Conservation (phyloP, 2,329 filamentous ascomycete species). For the Fusarium proliferatum region DNA sequence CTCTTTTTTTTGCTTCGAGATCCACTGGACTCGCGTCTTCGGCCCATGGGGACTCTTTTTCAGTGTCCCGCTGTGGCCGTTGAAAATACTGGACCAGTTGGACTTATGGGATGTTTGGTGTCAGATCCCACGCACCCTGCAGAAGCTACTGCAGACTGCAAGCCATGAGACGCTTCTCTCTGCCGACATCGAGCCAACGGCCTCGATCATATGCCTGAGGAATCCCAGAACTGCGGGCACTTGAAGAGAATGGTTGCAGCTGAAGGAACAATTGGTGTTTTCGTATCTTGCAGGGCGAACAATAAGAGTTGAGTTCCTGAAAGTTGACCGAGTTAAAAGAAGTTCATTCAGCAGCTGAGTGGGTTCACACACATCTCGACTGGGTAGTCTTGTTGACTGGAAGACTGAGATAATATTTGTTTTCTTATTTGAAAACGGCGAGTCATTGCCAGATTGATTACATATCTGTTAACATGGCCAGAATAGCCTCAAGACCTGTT, state of each 20-base stretch:
- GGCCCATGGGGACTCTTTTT: conserved; percentile 11
- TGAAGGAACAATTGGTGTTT: conserved; percentile 11
- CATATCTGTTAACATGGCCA: not conserved
- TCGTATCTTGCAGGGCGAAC: not conserved
- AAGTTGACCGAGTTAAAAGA: conserved; percentile 29
- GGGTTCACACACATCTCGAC: conserved; percentile 10
- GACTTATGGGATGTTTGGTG: conserved; percentile 32
- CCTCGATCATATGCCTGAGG: conserved; percentile 16
- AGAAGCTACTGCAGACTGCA: conserved; percentile 30
- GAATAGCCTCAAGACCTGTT: conserved; percentile 5
- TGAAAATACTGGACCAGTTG: conserved; percentile 32
- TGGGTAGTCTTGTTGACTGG: not conserved
- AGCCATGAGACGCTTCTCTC: conserved; percentile 34
- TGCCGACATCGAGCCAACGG: conserved; percentile 32
- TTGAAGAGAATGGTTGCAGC: conserved; percentile 13
- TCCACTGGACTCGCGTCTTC: conserved; percentile 29
- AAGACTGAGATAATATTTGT: not conserved
- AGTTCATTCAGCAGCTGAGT: conserved; percentile 17
- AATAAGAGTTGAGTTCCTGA: conserved; percentile 23
- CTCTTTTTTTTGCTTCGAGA: conserved; percentile 13
- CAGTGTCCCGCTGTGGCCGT: conserved; percentile 7
- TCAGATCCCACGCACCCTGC: conserved; percentile 38
- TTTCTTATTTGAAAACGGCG: not conserved
- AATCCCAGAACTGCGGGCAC: conserved; percentile 11
- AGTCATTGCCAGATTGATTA: conserved; percentile 1